A percentile compares a stretch with the other conserved stretches of the same genome.
These are phyloP conservation scores for Oryza australiensis DNA, from an alignment of 176 grass and related monocot species.

Conservation along the genomic window DNA sequence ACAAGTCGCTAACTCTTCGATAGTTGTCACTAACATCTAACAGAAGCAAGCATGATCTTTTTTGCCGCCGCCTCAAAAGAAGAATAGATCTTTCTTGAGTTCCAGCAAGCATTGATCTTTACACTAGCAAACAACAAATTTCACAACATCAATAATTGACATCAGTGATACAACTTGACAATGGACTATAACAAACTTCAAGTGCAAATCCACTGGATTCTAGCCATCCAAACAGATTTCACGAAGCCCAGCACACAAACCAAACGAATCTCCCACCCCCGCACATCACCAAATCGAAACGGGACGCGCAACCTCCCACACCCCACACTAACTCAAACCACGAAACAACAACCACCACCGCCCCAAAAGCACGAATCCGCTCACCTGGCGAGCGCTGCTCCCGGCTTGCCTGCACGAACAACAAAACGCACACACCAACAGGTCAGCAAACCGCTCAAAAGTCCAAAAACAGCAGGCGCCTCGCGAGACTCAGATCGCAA, in stretches of 20 bases:
- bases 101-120: not conserved
- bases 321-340: not conserved
- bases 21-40: not conserved
- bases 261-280: not conserved
- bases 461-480: not conserved
- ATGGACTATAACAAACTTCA: not conserved
- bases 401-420: constrained; percentile 62
- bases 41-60: not conserved
- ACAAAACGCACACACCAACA: not conserved
- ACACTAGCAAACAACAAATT: not conserved
- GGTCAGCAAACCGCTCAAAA: constrained; percentile 7
- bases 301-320: not conserved
- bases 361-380: not conserved
- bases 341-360: not conserved
- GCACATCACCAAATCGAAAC: not conserved
- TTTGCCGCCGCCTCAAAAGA: no score
- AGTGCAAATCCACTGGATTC: not conserved
- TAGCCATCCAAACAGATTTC: constrained; percentile 12
- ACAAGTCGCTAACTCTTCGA: not conserved
- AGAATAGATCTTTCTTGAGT: not conserved
- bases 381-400: constrained; percentile 65
- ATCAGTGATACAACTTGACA: not conserved
- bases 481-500: constrained; percentile 13
- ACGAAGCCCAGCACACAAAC: not conserved
- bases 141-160: not conserved